A percentile compares a stretch with the other conserved stretches of the same genome.
phyloP scores from a whole-genome alignment of 306 rosid species.

The Urtica urens region DNA sequence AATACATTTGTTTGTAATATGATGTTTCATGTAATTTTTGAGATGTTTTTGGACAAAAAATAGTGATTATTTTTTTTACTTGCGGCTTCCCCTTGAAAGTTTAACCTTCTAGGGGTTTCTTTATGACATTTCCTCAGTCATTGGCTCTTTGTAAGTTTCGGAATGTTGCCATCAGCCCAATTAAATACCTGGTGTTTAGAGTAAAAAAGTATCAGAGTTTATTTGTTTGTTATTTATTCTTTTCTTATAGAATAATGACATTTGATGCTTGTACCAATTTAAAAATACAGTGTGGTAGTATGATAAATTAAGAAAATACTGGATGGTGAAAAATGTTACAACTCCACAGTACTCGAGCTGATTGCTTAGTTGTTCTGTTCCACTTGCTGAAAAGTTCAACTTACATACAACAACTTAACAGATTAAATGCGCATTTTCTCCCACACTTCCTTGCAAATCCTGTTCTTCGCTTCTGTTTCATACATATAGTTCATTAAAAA shows the following conservation, averaged over 20 bases:
- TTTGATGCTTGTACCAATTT: neutral
- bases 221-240: neutral
- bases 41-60: neutral
- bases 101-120: neutral
- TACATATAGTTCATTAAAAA: neutral
- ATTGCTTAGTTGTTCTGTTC: neutral
- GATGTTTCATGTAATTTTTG: neutral
- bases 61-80: too few relatives aligned
- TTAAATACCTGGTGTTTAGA: neutral
- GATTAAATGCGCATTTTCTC: too few relatives aligned
- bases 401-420: neutral
- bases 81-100: neutral
- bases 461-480: neutral
- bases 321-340: neutral
- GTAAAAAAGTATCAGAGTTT: neutral
- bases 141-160: too few relatives aligned
- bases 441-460: too few relatives aligned
- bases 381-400: constrained; percentile 1
- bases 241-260: too few relatives aligned
- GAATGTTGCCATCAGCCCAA: too few relatives aligned
- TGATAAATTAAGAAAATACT: neutral
- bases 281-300: neutral
- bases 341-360: neutral
- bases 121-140: too few relatives aligned
- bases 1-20: neutral